Percentiles rank a stretch among this genome's conserved stretches.
These are phyloP conservation scores for Alloteropsis semialata DNA, from an alignment of 176 grass and related monocot species.

Conservation along the genomic window DNA sequence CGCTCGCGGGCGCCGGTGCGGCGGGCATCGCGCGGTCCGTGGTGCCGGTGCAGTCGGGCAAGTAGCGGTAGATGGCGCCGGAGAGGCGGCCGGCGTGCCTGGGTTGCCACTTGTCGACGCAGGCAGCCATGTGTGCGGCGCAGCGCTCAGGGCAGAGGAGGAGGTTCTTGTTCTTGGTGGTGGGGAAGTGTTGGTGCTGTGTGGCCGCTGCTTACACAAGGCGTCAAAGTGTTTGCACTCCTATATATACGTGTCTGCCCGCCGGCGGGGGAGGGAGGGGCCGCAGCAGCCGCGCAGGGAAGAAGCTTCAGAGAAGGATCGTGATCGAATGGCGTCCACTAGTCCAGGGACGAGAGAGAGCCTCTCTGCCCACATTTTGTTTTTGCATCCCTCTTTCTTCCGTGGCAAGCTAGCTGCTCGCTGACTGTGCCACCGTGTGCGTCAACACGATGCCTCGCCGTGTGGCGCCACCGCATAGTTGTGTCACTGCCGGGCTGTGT, in stretches of 20 bases:
- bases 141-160: background rate
- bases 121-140: constrained; percentile 52
- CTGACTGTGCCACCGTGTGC: background rate
- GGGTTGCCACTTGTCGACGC: constrained; percentile 64
- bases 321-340: background rate
- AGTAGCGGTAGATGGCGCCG: background rate
- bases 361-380: background rate
- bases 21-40: background rate
- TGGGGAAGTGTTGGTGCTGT: background rate
- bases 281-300: background rate
- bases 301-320: constrained; percentile 49
- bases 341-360: background rate
- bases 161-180: background rate
- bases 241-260: constrained; percentile 46
- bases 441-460: background rate
- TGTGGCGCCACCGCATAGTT: background rate
- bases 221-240: background rate
- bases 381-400: background rate
- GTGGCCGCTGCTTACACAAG: background rate
- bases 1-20: background rate
- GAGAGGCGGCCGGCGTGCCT: constrained; percentile 23
- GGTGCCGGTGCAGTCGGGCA: background rate
- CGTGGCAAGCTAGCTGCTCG: background rate
- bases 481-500: background rate
- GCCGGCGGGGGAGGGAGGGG: background rate